Conservation (phyloP, 441 rosid genomes). For the Metrosideros polymorpha region DNA sequence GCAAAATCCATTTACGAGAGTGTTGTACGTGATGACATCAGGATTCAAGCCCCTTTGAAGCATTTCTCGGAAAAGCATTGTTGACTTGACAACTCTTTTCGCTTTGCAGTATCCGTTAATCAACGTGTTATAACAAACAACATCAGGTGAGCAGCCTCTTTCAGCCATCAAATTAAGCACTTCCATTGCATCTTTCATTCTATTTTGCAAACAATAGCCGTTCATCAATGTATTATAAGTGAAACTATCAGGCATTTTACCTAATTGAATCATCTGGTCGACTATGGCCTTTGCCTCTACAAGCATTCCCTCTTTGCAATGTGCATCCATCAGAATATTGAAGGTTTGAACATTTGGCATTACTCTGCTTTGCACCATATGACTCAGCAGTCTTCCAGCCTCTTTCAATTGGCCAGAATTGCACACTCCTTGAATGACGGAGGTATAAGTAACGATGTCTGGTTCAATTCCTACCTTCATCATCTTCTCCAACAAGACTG, state of each 20-base stretch:
- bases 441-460: rapidly evolving
- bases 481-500: not conserved
- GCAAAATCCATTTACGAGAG: not conserved
- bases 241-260: not conserved
- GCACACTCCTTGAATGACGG: not conserved
- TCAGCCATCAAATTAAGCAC: not conserved
- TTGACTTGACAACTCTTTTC: not conserved
- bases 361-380: not conserved
- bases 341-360: not conserved
- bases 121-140: not conserved
- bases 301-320: not conserved
- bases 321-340: not conserved
- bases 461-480: not conserved
- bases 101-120: not conserved
- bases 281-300: not conserved
- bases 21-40: not conserved
- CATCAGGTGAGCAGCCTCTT: not conserved
- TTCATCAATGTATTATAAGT: not conserved
- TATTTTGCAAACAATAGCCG: not conserved
- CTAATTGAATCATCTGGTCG: not conserved
- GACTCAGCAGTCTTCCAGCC: not conserved
- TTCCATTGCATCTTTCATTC: not conserved
- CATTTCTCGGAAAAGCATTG: not conserved
- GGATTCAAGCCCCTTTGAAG: not conserved
- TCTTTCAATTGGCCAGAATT: not conserved